A percentile compares a stretch with the other conserved stretches of the same genome.
These are phyloP conservation scores for Penicillium sumatraense DNA, from an alignment of 2,329 filamentous ascomycete species.

Conservation along the genomic window DNA sequence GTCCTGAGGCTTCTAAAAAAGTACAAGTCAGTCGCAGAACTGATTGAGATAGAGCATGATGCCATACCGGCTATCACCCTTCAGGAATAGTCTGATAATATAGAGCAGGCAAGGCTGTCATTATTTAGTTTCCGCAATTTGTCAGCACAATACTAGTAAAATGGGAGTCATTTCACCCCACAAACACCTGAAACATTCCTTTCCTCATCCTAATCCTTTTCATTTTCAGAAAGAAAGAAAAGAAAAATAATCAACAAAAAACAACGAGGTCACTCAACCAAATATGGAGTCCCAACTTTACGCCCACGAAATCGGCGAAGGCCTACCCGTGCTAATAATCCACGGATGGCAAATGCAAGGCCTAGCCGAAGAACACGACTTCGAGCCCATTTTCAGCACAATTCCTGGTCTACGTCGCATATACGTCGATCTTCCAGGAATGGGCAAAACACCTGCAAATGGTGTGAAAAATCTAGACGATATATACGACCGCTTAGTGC, in stretches of 20 bases:
- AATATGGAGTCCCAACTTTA: constrained; percentile 9
- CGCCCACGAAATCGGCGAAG: constrained; percentile 30
- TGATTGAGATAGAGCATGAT: no score
- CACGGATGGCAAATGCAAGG: constrained; percentile 33
- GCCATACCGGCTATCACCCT: no score
- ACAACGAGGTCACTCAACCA: no score
- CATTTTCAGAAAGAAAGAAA: not conserved
- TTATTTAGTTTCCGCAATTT: not conserved
- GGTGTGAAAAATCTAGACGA: constrained; percentile 30
- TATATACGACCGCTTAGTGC: constrained; percentile 28
- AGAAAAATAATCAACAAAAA: not conserved
- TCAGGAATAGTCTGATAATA: no score
- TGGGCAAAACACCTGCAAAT: constrained; percentile 33
- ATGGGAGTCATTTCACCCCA: not conserved
- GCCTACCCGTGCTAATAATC: constrained; percentile 32
- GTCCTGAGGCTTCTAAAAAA: no score
- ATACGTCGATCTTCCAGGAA: constrained; percentile 37
- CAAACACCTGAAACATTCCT: not conserved
- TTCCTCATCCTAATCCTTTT: not conserved
- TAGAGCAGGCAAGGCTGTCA: no score
- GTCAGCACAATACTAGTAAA: not conserved
- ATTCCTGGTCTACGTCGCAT: constrained; percentile 27
- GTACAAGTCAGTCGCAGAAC: no score
- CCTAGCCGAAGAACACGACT: constrained; percentile 29
- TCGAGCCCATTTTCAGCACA: constrained; percentile 34